Conservation (phyloP, 1,284 basidiomycete genomes). For the Garcileccinum viscosum region DNA sequence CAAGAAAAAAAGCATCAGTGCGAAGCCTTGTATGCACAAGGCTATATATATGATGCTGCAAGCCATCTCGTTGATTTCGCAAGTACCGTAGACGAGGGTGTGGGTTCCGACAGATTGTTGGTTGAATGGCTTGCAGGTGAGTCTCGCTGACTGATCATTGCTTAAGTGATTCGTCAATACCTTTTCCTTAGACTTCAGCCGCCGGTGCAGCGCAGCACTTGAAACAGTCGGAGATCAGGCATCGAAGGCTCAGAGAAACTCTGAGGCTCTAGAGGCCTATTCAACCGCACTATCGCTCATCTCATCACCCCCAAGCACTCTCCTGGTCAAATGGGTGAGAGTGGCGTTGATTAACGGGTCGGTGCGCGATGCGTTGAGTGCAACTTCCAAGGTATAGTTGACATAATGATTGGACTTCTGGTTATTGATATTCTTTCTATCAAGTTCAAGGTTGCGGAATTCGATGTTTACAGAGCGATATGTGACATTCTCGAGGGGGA, state of each 20-base stretch:
- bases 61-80: not conserved
- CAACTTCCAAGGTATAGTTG: not conserved
- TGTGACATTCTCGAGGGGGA: slow-evolving; percentile 9
- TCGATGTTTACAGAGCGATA: not conserved
- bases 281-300: slow-evolving; percentile 6
- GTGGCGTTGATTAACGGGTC: not conserved
- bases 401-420: not conserved
- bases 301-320: not conserved
- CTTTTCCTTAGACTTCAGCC: slow-evolving; percentile 12
- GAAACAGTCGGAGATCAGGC: slow-evolving; percentile 14
- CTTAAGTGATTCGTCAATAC: not conserved
- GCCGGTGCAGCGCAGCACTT: not conserved
- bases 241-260: not conserved
- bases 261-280: slow-evolving; percentile 13
- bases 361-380: not conserved
- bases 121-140: slow-evolving; percentile 13
- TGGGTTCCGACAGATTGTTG: slow-evolving; percentile 1
- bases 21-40: slow-evolving; percentile 4
- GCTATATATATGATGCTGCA: slow-evolving; percentile 5
- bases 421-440: not conserved
- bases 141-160: not conserved
- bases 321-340: slow-evolving; percentile 16
- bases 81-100: not conserved
- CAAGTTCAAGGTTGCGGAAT: slow-evolving; percentile 12
- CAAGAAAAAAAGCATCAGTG: slow-evolving; percentile 14